Evolutionary conservation across 495 filamentous ascomycete species (phyloP), one percentile per base, ranked within the genome.

Genomic region (Neurospora sp.): DNA sequence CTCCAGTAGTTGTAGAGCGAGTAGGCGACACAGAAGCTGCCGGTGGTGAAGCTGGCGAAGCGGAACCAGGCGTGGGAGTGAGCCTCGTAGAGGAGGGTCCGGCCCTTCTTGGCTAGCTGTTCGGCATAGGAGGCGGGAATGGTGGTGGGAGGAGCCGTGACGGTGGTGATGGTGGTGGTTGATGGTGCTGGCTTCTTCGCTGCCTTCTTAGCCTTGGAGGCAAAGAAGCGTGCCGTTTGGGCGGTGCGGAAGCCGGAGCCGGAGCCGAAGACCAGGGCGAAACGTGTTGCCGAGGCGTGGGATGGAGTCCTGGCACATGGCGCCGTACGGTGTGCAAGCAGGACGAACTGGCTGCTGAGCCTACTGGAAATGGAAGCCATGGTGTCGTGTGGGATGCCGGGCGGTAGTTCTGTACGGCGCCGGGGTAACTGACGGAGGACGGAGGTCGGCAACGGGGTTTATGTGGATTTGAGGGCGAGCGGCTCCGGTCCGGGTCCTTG

Each of bases 41-140:
- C 84, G 19, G 88, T 81, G 42, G 81, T 78, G 77, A 91, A 90
- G 77, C 87, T 86, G 42, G 87, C 86, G 48, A 87, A 71, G 40
- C 88, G 79, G 80, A 88, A 92, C 76, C 83, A 80, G 71, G 85
- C 84, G 74, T 92, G 89, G 5, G 90, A 89, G 5, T 86, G 89
- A 1, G 88, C 85, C 73, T 89, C 82, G 83, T 90, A 93, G 39
- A 93, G 81, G 0, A 88, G 78, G 9, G 85, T 87, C 31, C 84
- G 83, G 31, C 78, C 54, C 37, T 82, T 84, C 24, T 76, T 73
- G 2, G 85, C 84, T 48, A 89, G 83, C 28, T 78, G 81, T 38
- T 82, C 76, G 39, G 84, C 83, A 78, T 82, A 88, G 59, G 81
- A 74, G 69, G 78, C 34, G 19, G 48, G 72, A n/a, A 66, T 13